These are phyloP conservation scores for Cytospora leucostoma DNA, from an alignment of 2,329 filamentous ascomycete species.

Conservation along the genomic window DNA sequence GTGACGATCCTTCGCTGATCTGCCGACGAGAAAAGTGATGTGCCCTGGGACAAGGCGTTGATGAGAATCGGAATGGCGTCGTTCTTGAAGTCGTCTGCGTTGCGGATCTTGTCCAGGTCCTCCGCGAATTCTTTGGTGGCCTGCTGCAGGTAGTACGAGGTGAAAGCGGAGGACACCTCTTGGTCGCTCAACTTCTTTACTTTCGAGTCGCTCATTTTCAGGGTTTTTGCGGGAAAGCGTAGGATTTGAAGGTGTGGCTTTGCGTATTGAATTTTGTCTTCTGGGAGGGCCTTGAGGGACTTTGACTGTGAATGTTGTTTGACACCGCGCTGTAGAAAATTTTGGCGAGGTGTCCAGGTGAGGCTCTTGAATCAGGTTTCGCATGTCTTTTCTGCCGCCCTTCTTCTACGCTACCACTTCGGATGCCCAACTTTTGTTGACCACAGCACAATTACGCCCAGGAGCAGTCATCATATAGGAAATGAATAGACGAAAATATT, in stretches of 20 bases:
- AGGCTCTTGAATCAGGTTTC: neutral
- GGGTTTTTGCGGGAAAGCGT: neutral
- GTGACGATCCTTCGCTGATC: slow-evolving; percentile 41
- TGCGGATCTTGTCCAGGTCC: slow-evolving; percentile 70
- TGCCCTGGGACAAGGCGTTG: slow-evolving; percentile 68
- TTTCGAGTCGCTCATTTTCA: slow-evolving; percentile 12
- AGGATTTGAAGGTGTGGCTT: neutral
- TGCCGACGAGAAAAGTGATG: slow-evolving; percentile 58
- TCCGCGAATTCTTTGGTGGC: slow-evolving; percentile 71
- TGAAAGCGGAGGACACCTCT: slow-evolving; percentile 49
- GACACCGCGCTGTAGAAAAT: slow-evolving; percentile 3
- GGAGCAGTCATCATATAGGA: neutral
- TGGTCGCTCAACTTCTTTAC: slow-evolving; percentile 23
- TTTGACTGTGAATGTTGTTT: neutral
- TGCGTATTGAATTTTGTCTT: neutral
- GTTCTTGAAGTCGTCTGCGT: slow-evolving; percentile 69
- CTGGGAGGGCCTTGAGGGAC: neutral
- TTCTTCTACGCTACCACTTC: neutral
- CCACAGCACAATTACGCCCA: neutral
- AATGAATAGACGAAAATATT: too few species aligned
- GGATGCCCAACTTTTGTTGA: neutral
- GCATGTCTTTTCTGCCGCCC: slow-evolving; percentile 9
- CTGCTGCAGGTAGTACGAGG: slow-evolving; percentile 68
- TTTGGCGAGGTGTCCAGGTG: neutral
- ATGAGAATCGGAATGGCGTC: slow-evolving; percentile 67